Percentiles rank a stretch among this genome's conserved stretches.
Evolutionary conservation across 1,284 basidiomycete genomes (phyloP).

Genomic region (Heterobasidion irregulare): DNA sequence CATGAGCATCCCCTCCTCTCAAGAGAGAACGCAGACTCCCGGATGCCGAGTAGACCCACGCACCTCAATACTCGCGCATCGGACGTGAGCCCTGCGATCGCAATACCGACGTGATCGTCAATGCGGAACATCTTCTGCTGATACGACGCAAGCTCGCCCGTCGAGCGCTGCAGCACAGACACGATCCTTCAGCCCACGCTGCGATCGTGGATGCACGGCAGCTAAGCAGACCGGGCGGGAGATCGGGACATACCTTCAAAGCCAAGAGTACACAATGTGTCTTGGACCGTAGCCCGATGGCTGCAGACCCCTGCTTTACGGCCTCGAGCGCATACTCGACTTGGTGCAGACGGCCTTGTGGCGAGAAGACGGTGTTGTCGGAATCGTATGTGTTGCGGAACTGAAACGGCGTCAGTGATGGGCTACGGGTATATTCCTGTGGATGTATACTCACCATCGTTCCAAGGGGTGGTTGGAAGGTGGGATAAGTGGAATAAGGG

Average conservation of each 20-base stretch:
- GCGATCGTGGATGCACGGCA: too few species aligned
- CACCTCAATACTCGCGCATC: conserved; percentile 97
- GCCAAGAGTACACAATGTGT: conserved; percentile 93
- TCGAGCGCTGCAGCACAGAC: conserved; percentile 71
- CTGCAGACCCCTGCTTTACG: conserved; percentile 98
- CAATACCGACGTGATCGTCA: conserved; percentile 98
- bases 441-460: background rate
- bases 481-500: background rate
- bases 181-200: background rate
- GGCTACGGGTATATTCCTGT: background rate
- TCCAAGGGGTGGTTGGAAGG: background rate
- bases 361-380: conserved; percentile 94
- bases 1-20: background rate
- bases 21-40: background rate
- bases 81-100: conserved; percentile 95
- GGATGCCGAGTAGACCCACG: conserved; percentile 8
- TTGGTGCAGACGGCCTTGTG: conserved; percentile 86
- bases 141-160: conserved; percentile 95
- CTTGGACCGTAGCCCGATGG: conserved; percentile 91
- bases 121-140: conserved; percentile 99
- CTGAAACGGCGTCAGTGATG: conserved; percentile 32
- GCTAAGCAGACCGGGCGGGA: background rate
- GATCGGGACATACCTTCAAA: conserved; percentile 58
- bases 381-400: conserved; percentile 95
- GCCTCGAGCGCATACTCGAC: conserved; percentile 99